These are phyloP conservation scores for Lagenaria siceraria DNA, from an alignment of 306 rosid species.

Conservation along the genomic window DNA sequence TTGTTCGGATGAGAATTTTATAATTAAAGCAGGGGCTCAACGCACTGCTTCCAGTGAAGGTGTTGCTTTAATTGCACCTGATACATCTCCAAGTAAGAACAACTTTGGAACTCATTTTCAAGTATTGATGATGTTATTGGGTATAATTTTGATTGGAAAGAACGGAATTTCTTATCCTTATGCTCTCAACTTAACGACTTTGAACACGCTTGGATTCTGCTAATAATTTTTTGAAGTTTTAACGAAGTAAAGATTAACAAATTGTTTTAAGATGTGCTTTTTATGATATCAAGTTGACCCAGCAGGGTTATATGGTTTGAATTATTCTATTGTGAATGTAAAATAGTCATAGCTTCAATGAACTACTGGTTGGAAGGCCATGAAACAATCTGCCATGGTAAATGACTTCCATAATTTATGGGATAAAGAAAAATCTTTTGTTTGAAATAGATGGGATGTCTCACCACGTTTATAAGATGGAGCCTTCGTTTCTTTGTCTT, in stretches of 20 bases:
- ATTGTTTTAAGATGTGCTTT: background rate
- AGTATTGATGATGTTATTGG: background rate
- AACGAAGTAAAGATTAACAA: background rate
- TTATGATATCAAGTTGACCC: background rate
- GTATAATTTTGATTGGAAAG: background rate
- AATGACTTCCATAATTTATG: background rate
- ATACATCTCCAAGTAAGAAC: conserved; percentile 82
- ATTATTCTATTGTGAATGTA: background rate
- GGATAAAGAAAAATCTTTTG: background rate
- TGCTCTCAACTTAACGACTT: background rate
- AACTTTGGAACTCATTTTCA: background rate
- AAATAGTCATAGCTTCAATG: background rate
- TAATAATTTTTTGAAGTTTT: background rate
- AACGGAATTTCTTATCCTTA: background rate
- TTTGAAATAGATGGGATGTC: background rate
- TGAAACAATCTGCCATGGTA: background rate
- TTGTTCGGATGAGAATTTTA: conserved; percentile 79
- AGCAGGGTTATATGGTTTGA: background rate
- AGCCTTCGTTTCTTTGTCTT: background rate
- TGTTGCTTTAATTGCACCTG: conserved; percentile 64
- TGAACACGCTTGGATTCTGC: background rate
- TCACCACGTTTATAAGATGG: background rate
- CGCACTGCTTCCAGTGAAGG: conserved; percentile 61
- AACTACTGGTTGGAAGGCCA: background rate
- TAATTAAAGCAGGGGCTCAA: conserved; percentile 71